Conservation (phyloP, 176 grass and related monocot genomes). For the Carex pumila region DNA sequence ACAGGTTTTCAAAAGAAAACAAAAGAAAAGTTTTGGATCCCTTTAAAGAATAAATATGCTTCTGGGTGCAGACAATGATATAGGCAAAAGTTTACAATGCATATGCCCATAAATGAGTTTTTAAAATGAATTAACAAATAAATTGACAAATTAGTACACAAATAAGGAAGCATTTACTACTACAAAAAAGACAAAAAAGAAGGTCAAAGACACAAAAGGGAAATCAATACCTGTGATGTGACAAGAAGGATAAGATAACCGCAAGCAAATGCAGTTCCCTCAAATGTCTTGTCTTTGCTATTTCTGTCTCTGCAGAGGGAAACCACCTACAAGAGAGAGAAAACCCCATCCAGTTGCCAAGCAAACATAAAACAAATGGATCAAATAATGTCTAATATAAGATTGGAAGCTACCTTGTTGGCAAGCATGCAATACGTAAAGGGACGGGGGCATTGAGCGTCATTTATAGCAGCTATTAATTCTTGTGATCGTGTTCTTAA, state of each 20-base stretch:
- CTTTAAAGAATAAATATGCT: not conserved
- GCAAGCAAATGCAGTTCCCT: conserved; percentile 36
- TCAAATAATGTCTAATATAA: not conserved
- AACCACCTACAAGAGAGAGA: conserved; percentile 25
- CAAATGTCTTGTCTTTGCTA: conserved; percentile 27
- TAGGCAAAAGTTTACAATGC: not conserved
- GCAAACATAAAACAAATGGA: not conserved
- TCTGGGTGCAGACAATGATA: not conserved
- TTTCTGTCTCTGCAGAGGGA: conserved; percentile 25
- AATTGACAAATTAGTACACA: not conserved
- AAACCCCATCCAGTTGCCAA: not conserved
- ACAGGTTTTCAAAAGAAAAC: not conserved
- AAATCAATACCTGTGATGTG: conserved; percentile 33
- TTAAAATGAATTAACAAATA: not conserved
- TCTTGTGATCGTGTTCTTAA: conserved; percentile 39
- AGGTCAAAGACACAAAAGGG: not conserved
- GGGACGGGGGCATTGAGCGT: conserved; percentile 20
- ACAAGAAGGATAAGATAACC: conserved; percentile 36
- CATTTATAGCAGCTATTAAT: conserved; percentile 26
- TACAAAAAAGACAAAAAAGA: too few relatives aligned
- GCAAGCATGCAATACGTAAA: conserved; percentile 26
- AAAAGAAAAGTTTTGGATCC: not conserved
- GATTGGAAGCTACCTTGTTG: conserved; percentile 19
- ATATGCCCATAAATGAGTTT: not conserved
- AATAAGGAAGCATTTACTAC: not conserved